Evolutionary conservation across 1,139 yeast species (phyloP).

Genomic region (Zygotorulaspora mrakii): DNA sequence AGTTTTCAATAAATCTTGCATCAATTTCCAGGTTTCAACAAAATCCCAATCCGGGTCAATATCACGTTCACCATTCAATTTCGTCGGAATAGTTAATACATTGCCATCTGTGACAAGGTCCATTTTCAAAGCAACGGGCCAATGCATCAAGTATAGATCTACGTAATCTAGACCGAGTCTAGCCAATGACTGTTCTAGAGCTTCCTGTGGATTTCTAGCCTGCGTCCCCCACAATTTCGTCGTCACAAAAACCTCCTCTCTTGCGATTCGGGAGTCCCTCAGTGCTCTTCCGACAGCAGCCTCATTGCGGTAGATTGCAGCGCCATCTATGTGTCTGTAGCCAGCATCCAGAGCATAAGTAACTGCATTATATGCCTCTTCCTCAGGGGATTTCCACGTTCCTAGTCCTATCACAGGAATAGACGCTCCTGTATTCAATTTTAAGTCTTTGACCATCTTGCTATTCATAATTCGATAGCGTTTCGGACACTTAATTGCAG

Average conservation of each 20-base stretch:
- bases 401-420: slow-evolving; percentile 76
- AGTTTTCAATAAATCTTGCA: slow-evolving; percentile 57
- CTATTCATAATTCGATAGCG: too few relatives aligned
- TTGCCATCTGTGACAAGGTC: slow-evolving; percentile 41
- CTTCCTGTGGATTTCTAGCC: slow-evolving; percentile 56
- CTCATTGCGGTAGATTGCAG: slow-evolving; percentile 65
- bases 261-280: slow-evolving; percentile 60
- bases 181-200: slow-evolving; percentile 58
- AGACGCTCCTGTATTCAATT: slow-evolving; percentile 57
- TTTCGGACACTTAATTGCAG: too few relatives aligned
- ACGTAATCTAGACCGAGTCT: slow-evolving; percentile 74
- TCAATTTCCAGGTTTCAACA: slow-evolving; percentile 63
- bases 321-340: slow-evolving; percentile 77
- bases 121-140: slow-evolving; percentile 65
- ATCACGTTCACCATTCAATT: slow-evolving; percentile 44
- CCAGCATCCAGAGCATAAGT: slow-evolving; percentile 63
- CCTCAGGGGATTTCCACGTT: slow-evolving; percentile 67
- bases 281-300: slow-evolving; percentile 64
- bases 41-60: slow-evolving; percentile 50
- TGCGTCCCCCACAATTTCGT: slow-evolving; percentile 75
- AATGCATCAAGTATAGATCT: slow-evolving; percentile 79
- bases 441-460: slow-evolving; percentile 21
- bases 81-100: slow-evolving; percentile 40
- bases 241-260: slow-evolving; percentile 71
- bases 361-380: slow-evolving; percentile 60